Evolutionary conservation across 2,329 filamentous ascomycete species (phyloP).

Genomic region (Ceratocystis diversiconidia): DNA sequence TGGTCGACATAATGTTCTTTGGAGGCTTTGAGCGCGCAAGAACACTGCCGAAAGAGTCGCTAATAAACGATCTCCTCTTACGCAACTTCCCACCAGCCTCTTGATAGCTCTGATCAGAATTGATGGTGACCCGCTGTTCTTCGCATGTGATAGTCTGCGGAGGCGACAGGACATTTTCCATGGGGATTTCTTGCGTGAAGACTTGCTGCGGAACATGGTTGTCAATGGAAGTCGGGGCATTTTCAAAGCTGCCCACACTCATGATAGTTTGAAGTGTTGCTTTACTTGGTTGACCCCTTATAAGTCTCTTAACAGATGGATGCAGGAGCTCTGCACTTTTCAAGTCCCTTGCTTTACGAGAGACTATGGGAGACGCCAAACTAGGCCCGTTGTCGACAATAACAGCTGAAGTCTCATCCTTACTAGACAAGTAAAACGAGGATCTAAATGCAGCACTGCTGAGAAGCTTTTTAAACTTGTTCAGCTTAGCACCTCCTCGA

Average conservation of each 20-base stretch:
- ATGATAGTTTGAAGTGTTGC: constrained; percentile 37
- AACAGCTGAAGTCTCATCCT: constrained; percentile 17
- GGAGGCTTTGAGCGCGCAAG: constrained; percentile 6
- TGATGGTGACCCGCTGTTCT: background rate
- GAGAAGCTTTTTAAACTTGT: constrained; percentile 30
- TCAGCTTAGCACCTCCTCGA: constrained; percentile 22
- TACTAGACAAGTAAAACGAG: constrained; percentile 1
- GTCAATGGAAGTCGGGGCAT: constrained; percentile 17
- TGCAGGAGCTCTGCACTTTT: constrained; percentile 26
- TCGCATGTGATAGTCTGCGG: background rate
- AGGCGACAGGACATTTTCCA: too few relatives aligned
- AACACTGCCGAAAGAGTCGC: constrained; percentile 8
- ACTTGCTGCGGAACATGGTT: constrained; percentile 19
- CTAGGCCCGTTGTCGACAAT: constrained; percentile 28
- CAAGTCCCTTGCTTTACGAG: constrained; percentile 25
- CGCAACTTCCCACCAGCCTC: constrained; percentile 12
- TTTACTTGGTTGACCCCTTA: constrained; percentile 31
- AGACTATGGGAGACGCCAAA: constrained; percentile 17
- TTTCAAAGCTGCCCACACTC: constrained; percentile 35
- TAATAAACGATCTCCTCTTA: constrained; percentile 18
- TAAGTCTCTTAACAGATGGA: constrained; percentile 24
- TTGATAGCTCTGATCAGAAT: background rate
- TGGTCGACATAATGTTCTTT: constrained; percentile 10
- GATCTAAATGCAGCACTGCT: constrained; percentile 23
- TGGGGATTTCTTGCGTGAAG: constrained; percentile 4